A percentile compares a stretch with the other conserved stretches of the same genome.
Evolutionary conservation across 1,139 yeast species (phyloP).

Genomic region (Geotrichum cucujoidarum): DNA sequence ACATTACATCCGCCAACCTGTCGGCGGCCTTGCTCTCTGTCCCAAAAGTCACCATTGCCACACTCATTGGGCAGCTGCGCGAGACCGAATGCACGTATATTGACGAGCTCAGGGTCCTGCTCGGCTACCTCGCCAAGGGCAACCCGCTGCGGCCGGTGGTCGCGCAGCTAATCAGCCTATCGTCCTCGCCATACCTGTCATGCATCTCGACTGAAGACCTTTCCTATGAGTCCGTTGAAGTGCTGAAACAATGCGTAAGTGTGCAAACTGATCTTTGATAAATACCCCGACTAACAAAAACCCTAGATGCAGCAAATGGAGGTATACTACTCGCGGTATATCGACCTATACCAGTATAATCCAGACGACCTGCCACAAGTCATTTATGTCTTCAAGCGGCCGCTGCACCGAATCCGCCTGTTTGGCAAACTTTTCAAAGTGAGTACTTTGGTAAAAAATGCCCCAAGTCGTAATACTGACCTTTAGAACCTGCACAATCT

Average conservation of each 20-base stretch:
- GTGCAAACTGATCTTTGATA: not conserved
- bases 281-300: not conserved
- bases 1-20: not conserved
- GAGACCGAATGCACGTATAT: conserved; percentile 7
- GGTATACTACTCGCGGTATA: conserved; percentile 26
- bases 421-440: conserved; percentile 32
- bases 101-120: conserved; percentile 10
- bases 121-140: not conserved
- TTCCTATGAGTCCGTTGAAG: conserved; percentile 1
- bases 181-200: conserved; percentile 1
- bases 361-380: conserved; percentile 37
- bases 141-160: conserved; percentile 2
- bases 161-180: conserved; percentile 1
- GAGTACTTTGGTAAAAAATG: conserved; percentile 14
- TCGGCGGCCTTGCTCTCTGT: not conserved
- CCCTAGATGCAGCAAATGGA: conserved; percentile 10
- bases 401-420: conserved; percentile 40
- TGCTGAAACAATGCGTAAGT: conserved; percentile 17
- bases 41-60: not conserved
- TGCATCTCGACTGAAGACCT: not conserved
- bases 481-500: conserved; percentile 23
- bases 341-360: conserved; percentile 34
- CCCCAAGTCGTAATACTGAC: conserved; percentile 18
- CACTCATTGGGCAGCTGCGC: conserved; percentile 5
- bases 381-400: conserved; percentile 39